These are phyloP conservation scores for Ophiocordyceps robertsii DNA, from an alignment of 2,329 filamentous ascomycete species.

Conservation along the genomic window DNA sequence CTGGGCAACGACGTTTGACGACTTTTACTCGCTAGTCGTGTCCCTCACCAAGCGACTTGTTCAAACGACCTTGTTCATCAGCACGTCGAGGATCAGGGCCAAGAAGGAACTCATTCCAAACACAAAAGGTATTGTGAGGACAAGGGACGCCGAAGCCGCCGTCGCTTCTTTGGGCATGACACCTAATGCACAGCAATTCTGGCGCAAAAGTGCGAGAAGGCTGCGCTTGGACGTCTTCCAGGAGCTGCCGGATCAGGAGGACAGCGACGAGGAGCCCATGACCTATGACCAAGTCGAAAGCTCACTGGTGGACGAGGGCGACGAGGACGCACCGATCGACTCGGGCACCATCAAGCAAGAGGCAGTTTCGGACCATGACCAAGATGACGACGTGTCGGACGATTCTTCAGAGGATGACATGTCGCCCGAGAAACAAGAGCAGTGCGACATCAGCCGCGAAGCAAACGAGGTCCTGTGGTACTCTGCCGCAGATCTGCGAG, in stretches of 20 bases:
- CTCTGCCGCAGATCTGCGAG: slow-evolving; percentile 25
- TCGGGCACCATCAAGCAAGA: slow-evolving; percentile 1
- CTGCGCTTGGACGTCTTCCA: slow-evolving; percentile 34
- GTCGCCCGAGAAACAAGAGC: slow-evolving; percentile 13
- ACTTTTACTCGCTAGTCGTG: slow-evolving; percentile 56
- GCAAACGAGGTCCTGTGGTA: slow-evolving; percentile 27
- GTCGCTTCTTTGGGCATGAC: slow-evolving; percentile 30
- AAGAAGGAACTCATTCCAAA: slow-evolving; percentile 18
- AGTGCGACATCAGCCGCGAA: slow-evolving; percentile 20
- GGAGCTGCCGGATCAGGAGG: slow-evolving; percentile 13
- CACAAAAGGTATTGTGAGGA: slow-evolving; percentile 20
- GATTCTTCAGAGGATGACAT: slow-evolving; percentile 5
- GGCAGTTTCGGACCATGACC: slow-evolving; percentile 5
- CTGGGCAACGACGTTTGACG: slow-evolving; percentile 60
- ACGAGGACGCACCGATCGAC: slow-evolving; percentile 3
- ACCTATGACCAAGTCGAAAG: slow-evolving; percentile 30
- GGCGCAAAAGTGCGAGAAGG: slow-evolving; percentile 34
- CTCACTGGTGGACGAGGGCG: slow-evolving; percentile 11
- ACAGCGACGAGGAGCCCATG: slow-evolving; percentile 18
- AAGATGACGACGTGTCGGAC: slow-evolving; percentile 7
- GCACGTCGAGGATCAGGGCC: slow-evolving; percentile 53
- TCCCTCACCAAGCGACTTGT: slow-evolving; percentile 59
- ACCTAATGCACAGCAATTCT: slow-evolving; percentile 25
- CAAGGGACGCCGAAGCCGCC: slow-evolving; percentile 35
- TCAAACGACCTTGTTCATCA: slow-evolving; percentile 54